Evolutionary conservation across 495 filamentous ascomycete genomes (phyloP), one percentile per base, ranked within the genome.

Genomic region (Letharia columbiana): DNA sequence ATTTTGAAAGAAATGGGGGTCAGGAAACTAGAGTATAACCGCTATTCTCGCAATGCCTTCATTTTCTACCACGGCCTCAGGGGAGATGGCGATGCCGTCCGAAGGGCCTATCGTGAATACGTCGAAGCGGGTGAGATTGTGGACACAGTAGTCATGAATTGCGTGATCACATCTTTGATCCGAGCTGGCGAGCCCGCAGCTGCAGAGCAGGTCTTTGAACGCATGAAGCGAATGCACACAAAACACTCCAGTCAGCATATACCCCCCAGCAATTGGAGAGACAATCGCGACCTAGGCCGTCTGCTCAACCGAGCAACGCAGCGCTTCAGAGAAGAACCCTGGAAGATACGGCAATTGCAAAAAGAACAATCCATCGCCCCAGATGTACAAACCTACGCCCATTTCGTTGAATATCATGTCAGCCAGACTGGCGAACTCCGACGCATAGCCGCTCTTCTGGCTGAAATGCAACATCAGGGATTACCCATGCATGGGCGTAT

Each of bases 121-220:
- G 87, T 96, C 40, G 77, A 87, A 54, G 83, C 84, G 1, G 92
- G 91, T 44, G 89, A 96, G 72, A 84, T 96, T 20, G 87, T 98
- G 41, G 92, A 98, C 74, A 94, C 91, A 0, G 83, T 87, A 8
- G 89, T 91, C 17, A 78, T 97, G 71, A 97, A 97, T 72, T 88
- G 87, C 66, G 81, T 97, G 69, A 89, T 96, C 65, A 80, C 84
- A 3, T 86, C 91, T 3, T 82, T 98, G 33, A 77, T 98, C 49
- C 80, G 83, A 64, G 83, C 86, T 4, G 86, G 87, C 40, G 91
- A 98, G 69, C 77, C 83, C 6, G 74, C 77, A 35, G 86, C 87
- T 1, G 95, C 91, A 4, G 86, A 91, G 70, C 80, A 86, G 57
- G 79, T 96, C 7, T 96, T 95, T 73, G 80, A 85, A 62, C 85